Conservation (phyloP, 495 filamentous ascomycete species). For the Penicillium samsonianum region DNA sequence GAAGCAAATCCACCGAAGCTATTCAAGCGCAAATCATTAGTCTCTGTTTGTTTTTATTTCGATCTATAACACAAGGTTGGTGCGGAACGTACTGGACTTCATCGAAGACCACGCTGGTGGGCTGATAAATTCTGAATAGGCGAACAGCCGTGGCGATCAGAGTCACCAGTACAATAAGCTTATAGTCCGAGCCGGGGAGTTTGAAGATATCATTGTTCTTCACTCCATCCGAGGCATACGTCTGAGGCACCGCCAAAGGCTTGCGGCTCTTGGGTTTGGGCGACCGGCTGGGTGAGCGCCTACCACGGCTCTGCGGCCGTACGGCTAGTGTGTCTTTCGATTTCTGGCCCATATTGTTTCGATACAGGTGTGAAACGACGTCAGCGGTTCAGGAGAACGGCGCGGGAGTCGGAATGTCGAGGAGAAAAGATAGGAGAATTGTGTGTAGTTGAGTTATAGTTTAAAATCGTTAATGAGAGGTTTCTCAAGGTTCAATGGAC, state of each 20-base stretch:
- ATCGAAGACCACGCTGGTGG: conserved; percentile 95
- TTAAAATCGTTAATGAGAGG: conserved; percentile 2
- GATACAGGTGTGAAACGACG: conserved; percentile 15
- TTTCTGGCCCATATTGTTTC: conserved; percentile 37
- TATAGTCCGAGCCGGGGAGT: conserved; percentile 78
- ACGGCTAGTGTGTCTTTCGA: conserved; percentile 44
- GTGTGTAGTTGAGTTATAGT: background rate
- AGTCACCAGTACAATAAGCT: conserved; percentile 69
- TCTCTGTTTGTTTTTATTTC: conserved; percentile 1
- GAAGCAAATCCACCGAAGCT: conserved; percentile 97
- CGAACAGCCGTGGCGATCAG: conserved; percentile 76
- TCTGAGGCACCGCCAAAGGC: conserved; percentile 22
- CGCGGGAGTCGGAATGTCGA: conserved; percentile 2
- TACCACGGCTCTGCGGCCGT: conserved; percentile 36
- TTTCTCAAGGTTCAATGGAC: conserved; percentile 2
- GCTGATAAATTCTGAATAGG: conserved; percentile 94
- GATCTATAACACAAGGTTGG: background rate
- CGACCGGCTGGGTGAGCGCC: conserved; percentile 45
- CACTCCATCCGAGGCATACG: conserved; percentile 56
- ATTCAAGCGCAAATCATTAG: conserved; percentile 11
- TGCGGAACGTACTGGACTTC: conserved; percentile 84
- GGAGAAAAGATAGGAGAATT: background rate
- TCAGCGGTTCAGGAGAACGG: conserved; percentile 15
- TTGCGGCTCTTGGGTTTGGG: conserved; percentile 47
- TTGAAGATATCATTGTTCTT: conserved; percentile 54